phyloP scores from a whole-genome alignment of 2,329 filamentous ascomycete genomes.

The Fusarium goolgardi region DNA sequence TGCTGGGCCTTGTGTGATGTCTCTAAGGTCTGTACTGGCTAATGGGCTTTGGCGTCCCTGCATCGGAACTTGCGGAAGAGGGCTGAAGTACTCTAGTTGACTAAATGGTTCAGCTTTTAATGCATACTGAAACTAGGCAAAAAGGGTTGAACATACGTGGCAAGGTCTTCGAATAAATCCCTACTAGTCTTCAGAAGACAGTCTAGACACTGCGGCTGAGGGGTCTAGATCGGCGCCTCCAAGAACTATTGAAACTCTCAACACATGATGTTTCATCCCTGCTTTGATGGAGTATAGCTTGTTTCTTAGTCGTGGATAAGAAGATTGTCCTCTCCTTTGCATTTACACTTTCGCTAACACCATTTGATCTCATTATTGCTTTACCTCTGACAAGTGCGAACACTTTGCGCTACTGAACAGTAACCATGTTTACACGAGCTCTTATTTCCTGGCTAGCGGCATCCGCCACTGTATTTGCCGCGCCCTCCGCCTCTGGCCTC shows the following conservation, averaged over 20 bases:
- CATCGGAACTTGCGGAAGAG: neutral
- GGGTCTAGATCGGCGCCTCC: neutral
- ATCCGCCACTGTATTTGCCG: neutral
- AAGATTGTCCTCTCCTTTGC: neutral
- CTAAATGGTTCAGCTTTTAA: neutral
- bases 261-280: neutral
- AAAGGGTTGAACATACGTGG: neutral
- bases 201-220: neutral
- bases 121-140: accelerated
- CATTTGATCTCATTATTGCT: neutral
- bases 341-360: accelerated
- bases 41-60: neutral
- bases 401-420: neutral
- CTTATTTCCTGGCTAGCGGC: neutral
- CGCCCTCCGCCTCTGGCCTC: neutral
- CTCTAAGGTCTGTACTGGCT: accelerated
- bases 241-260: neutral
- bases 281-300: neutral
- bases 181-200: neutral
- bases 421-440: neutral
- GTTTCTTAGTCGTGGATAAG: neutral
- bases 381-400: accelerated
- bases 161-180: neutral
- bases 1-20: no score
- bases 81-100: neutral